Conservation (phyloP, 1,139 yeast genomes). For the Wickerhamomyces sp. region DNA sequence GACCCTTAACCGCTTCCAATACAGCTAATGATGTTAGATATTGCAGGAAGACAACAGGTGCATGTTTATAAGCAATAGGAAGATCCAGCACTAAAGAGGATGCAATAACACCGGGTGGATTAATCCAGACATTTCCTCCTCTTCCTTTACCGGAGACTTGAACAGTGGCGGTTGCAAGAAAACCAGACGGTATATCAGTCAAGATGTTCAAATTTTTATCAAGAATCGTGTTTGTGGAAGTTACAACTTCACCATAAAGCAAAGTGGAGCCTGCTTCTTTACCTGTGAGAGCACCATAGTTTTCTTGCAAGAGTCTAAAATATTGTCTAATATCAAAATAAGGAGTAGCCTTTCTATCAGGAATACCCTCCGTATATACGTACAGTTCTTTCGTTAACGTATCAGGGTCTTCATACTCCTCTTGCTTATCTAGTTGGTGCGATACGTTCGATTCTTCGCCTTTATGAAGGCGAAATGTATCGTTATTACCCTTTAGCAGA, state of each 20-base stretch:
- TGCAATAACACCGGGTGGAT: constrained; percentile 89
- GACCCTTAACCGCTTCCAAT: constrained; percentile 67
- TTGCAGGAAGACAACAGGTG: constrained; percentile 71
- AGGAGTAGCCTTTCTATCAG: constrained; percentile 57
- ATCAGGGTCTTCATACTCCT: constrained; percentile 46
- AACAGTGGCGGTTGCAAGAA: constrained; percentile 51
- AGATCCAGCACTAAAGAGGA: constrained; percentile 66
- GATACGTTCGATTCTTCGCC: constrained; percentile 23
- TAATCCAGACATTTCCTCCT: constrained; percentile 93
- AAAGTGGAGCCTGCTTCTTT: constrained; percentile 56
- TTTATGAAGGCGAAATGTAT: constrained; percentile 46
- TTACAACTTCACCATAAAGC: constrained; percentile 82
- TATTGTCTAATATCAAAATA: constrained; percentile 63
- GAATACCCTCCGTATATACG: constrained; percentile 38
- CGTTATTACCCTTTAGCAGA: constrained; percentile 47
- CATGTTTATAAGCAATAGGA: constrained; percentile 39
- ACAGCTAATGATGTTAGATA: constrained; percentile 81
- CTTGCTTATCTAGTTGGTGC: constrained; percentile 25
- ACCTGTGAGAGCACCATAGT: constrained; percentile 20
- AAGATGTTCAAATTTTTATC: constrained; percentile 67
- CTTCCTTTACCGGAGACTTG: constrained; percentile 93
- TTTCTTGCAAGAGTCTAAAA: constrained; percentile 40
- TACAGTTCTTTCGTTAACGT: constrained; percentile 46
- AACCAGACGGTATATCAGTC: constrained; percentile 62
- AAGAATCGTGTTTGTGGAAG: constrained; percentile 78